A percentile compares a stretch with the other conserved stretches of the same genome.
phyloP scores from a whole-genome alignment of 2,329 filamentous ascomycete genomes.

The Aspergillus niger region DNA sequence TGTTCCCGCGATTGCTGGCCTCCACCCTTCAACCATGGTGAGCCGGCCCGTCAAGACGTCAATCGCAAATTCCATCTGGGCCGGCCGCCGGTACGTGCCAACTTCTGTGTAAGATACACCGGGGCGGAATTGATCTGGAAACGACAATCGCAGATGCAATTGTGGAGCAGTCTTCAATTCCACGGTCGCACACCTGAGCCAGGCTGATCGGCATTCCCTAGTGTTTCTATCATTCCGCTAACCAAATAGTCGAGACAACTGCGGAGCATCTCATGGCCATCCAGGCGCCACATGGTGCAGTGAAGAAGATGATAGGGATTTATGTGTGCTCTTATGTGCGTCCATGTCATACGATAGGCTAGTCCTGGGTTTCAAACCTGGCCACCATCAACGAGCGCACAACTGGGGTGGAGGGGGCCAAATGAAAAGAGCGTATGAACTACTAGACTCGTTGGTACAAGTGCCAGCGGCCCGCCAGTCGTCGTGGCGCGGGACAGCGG shows the following conservation, averaged over 20 bases:
- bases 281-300: background rate
- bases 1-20: background rate
- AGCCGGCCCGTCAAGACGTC: background rate
- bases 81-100: background rate
- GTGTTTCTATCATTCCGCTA: background rate
- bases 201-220: slow-evolving; percentile 1
- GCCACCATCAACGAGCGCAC: background rate
- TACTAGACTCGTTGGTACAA: background rate
- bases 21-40: background rate
- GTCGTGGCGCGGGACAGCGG: slow-evolving; percentile 2
- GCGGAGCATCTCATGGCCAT: background rate
- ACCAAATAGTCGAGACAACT: background rate
- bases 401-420: background rate
- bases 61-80: background rate
- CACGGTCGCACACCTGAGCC: background rate
- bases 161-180: background rate
- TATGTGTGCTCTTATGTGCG: background rate
- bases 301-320: background rate
- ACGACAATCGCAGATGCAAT: background rate
- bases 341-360: background rate
- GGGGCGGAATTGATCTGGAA: slow-evolving; percentile 2
- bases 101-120: background rate
- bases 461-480: slow-evolving; percentile 1
- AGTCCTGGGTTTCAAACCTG: background rate
- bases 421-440: background rate